Conservation (phyloP, 148 eudicot genomes). For the Heliosperma pusillum region DNA sequence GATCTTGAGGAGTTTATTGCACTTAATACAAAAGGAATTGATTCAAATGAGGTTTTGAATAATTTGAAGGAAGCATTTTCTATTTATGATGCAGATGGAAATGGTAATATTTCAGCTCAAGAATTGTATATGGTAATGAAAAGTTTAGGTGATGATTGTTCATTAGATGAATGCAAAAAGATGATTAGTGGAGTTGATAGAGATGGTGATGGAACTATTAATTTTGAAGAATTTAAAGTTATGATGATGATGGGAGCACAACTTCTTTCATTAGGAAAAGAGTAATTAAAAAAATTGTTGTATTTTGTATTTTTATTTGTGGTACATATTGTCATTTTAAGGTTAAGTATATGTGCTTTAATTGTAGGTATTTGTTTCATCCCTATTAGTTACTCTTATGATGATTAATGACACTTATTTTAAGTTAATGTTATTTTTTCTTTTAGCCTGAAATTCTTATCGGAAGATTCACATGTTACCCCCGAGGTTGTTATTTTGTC, state of each 20-base stretch:
- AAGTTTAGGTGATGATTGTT: slow-evolving; percentile 28
- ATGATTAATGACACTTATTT: too few relatives aligned
- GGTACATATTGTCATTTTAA: neutral
- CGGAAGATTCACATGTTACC: too few relatives aligned
- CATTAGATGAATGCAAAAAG: slow-evolving; percentile 24
- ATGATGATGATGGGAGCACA: slow-evolving; percentile 34
- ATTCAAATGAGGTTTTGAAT: slow-evolving; percentile 20
- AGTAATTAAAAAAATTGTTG: neutral
- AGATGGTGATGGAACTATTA: slow-evolving; percentile 32
- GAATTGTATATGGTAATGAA: slow-evolving; percentile 36
- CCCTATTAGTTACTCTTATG: too few relatives aligned
- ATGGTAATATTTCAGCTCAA: slow-evolving; percentile 27
- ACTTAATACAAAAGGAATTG: slow-evolving; percentile 26
- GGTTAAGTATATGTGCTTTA: too few relatives aligned
- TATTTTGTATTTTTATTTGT: neutral
- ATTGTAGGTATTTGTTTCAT: too few relatives aligned
- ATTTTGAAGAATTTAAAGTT: slow-evolving; percentile 29
- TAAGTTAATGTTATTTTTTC: too few relatives aligned
- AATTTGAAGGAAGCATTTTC: slow-evolving; percentile 27
- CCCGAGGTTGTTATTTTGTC: too few relatives aligned
- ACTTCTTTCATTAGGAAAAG: slow-evolving; percentile 2
- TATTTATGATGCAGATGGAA: slow-evolving; percentile 33
- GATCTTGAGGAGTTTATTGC: slow-evolving; percentile 27
- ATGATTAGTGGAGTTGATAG: slow-evolving; percentile 34
- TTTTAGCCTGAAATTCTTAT: too few relatives aligned